phyloP scores from a whole-genome alignment of 2,329 filamentous ascomycete species.

The Colletotrichum sp. region DNA sequence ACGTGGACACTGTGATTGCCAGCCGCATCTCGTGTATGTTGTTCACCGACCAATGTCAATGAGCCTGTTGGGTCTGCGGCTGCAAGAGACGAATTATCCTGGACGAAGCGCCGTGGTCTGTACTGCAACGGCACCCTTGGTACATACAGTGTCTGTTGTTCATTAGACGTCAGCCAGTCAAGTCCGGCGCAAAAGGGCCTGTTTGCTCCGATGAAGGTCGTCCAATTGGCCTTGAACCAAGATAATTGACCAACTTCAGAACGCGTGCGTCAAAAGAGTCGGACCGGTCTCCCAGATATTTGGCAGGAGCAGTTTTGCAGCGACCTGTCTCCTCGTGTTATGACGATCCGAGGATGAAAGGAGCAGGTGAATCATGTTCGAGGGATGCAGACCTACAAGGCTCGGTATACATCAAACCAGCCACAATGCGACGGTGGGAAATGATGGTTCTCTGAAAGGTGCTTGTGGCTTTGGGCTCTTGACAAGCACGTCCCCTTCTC shows the following conservation, averaged over 20 bases:
- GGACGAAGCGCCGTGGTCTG: not conserved
- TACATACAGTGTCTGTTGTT: not conserved
- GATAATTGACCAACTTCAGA: not conserved
- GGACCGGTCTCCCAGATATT: conserved; percentile 3
- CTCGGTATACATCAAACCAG: not conserved
- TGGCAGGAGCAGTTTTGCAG: not conserved
- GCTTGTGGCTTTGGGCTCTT: not conserved
- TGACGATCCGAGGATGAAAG: conserved; percentile 5
- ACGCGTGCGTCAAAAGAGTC: not conserved
- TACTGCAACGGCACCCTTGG: not conserved
- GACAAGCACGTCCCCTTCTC: not conserved
- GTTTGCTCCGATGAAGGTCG: not conserved
- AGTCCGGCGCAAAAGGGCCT: not conserved
- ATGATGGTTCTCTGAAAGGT: not conserved
- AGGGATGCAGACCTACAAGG: not conserved
- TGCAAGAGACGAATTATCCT: not conserved
- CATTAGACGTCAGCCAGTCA: not conserved
- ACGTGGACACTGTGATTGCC: not conserved
- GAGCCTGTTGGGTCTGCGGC: not conserved
- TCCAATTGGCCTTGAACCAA: not conserved
- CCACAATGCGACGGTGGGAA: not conserved
- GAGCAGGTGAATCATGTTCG: not conserved
- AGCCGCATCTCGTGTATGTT: not conserved
- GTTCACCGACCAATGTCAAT: not conserved
- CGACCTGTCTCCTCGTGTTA: not conserved